Conservation (phyloP, 257 asterid species). For the Agastache rugosa region DNA sequence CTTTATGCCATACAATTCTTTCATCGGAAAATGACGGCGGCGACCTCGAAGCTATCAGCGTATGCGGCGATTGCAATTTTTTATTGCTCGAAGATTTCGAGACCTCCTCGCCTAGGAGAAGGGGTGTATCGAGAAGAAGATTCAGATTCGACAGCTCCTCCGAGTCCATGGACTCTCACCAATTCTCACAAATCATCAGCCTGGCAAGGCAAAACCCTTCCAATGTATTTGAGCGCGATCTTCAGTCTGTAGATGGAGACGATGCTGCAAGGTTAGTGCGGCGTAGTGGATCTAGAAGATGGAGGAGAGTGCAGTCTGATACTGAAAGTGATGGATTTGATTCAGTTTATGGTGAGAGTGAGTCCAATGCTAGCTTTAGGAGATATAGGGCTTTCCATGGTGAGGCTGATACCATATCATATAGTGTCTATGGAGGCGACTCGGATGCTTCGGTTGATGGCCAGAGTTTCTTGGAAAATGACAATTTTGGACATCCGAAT, state of each 20-base stretch:
- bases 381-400: slow-evolving; percentile 62
- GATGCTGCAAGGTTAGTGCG: slow-evolving; percentile 46
- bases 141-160: slow-evolving; percentile 59
- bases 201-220: slow-evolving; percentile 62
- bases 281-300: slow-evolving; percentile 64
- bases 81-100: slow-evolving; percentile 73
- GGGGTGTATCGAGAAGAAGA: slow-evolving; percentile 47
- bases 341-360: slow-evolving; percentile 76
- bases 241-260: slow-evolving; percentile 55
- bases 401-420: slow-evolving; percentile 67
- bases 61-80: slow-evolving; percentile 86
- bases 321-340: slow-evolving; percentile 84
- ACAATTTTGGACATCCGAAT: slow-evolving; percentile 47
- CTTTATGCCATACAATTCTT: slow-evolving; percentile 60
- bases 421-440: slow-evolving; percentile 67
- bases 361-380: slow-evolving; percentile 69
- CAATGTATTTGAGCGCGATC: slow-evolving; percentile 49
- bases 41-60: slow-evolving; percentile 52
- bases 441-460: slow-evolving; percentile 80
- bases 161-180: slow-evolving; percentile 71
- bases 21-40: slow-evolving; percentile 48
- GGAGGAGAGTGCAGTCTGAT: slow-evolving; percentile 73
- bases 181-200: slow-evolving; percentile 55
- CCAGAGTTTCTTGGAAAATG: slow-evolving; percentile 59
- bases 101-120: slow-evolving; percentile 51